Evolutionary conservation across 352 stramenopile species (phyloP), one percentile per base, ranked within the genome.

Genomic region (Achlya hypogyna): DNA sequence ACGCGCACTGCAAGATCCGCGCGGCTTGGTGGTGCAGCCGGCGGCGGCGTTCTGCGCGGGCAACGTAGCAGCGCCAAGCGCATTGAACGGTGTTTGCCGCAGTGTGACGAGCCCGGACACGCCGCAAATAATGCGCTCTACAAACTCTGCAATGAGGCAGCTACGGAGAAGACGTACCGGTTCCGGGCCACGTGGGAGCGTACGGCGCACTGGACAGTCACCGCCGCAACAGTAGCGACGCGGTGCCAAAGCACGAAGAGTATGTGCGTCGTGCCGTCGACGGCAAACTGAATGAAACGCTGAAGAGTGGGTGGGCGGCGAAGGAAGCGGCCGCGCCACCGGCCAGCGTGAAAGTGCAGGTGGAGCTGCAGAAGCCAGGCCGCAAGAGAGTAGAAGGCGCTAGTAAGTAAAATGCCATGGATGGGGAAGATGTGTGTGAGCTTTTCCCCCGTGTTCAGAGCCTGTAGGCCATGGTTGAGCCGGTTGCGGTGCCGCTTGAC

Each of bases 1-100:
- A 67, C 2, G 60, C 60, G 22, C 60, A 67, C 51, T 67, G 60
- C n/a, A 67, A 12, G 12, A 10, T 12, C 25, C 43, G 45, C 1
- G 60, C 38, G 3, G 60, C 40, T 10, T 18, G 28, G 32, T 51
- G 22, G 56, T 28, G 16, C 9, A n/a, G 38, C 16, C 22, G 56
- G 16, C 16, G n/a, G 12, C n/a, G 25, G 9, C 8, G 22, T 53
- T 53, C 27, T 5, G 4, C 1, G 35, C 56, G 35, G 35, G 56
- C 56, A 18, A n/a, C 35, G 23, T 28, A 51, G 14, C 29, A n/a
- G 23, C 42, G 35, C 25, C 35, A 64, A 5, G 25, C 35, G 56
- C 29, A 28, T 22, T 64, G 56, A 20, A 64, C 16, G 16, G 8
- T 18, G 3, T 28, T 42, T 8, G 56, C 56, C 23, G 56, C 56